These are phyloP conservation scores for Nicotiana benthamiana DNA, from an alignment of 257 asterid genomes.

Conservation along the genomic window DNA sequence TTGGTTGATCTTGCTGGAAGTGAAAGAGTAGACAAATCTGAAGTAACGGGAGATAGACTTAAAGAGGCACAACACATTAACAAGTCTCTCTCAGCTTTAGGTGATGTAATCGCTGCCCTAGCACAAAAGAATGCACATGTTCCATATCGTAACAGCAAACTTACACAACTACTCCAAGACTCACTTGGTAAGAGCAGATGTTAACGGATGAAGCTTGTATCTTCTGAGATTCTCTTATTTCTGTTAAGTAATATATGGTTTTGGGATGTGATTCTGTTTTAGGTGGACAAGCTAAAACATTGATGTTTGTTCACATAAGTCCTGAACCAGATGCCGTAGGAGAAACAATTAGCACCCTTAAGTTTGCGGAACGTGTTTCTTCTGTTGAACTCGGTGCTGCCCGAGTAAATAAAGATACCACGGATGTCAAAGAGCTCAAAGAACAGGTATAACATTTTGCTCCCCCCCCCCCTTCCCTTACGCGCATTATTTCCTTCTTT, in stretches of 20 bases:
- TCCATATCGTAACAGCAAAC: constrained; percentile 93
- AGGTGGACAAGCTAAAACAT: constrained; percentile 99
- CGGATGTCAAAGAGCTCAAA: constrained; percentile 85
- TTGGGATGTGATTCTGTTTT: background rate
- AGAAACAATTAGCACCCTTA: constrained; percentile 91
- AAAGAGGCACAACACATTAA: constrained; percentile 98
- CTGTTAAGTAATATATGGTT: constrained; percentile 5
- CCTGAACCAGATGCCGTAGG: constrained; percentile 89
- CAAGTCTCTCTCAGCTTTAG: constrained; percentile 88
- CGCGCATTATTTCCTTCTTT: background rate
- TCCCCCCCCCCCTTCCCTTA: background rate
- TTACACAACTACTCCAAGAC: constrained; percentile 94
- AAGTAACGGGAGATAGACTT: constrained; percentile 93
- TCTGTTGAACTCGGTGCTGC: constrained; percentile 99
- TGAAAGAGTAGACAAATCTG: constrained; percentile 99
- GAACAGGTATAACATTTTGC: constrained; percentile 54
- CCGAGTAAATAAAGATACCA: constrained; percentile 68
- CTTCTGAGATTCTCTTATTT: background rate
- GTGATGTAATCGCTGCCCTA: constrained; percentile 91
- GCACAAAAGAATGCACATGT: constrained; percentile 87
- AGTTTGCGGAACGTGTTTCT: constrained; percentile 97
- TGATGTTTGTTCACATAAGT: constrained; percentile 96
- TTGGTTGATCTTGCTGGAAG: constrained; percentile 99
- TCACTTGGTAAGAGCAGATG: constrained; percentile 77
- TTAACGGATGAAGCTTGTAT: background rate